These are phyloP conservation scores for Glaciozyma martinii DNA, from an alignment of 768 basidiomycete species.

Conservation along the genomic window DNA sequence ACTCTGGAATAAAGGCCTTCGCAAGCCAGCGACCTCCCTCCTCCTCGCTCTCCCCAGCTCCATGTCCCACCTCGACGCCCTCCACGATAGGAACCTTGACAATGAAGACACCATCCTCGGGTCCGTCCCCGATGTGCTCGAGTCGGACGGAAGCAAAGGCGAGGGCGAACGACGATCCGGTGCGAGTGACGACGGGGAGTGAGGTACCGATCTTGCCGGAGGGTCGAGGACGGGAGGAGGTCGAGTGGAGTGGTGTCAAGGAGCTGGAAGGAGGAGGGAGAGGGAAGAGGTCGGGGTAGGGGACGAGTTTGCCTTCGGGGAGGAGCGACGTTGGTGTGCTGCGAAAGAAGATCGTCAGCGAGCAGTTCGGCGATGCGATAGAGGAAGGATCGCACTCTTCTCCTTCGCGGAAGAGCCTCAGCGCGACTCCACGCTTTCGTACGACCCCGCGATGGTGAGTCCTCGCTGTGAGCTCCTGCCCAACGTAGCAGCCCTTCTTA, in stretches of 20 bases:
- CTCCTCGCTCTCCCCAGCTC: constrained; percentile 17
- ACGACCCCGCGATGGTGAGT: constrained; percentile 90
- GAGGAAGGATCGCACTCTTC: constrained; percentile 34
- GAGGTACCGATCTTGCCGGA: constrained; percentile 20
- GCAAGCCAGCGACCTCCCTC: constrained; percentile 25
- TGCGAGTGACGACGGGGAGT: constrained; percentile 4
- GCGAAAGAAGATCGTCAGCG: not conserved
- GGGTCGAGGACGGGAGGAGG: constrained; percentile 11
- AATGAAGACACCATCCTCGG: constrained; percentile 8
- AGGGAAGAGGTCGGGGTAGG: constrained; percentile 21
- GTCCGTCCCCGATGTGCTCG: constrained; percentile 5
- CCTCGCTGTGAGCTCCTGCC: constrained; percentile 91
- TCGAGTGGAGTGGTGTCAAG: constrained; percentile 16
- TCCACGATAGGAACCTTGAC: not conserved
- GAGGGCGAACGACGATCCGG: constrained; percentile 16
- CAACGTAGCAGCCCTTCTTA: constrained; percentile 94
- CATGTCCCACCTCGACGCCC: constrained; percentile 5
- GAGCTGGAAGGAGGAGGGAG: constrained; percentile 10
- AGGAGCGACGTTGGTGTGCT: constrained; percentile 8
- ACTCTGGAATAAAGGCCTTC: constrained; percentile 21
- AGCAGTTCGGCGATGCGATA: too few species aligned
- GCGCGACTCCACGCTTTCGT: constrained; percentile 79
- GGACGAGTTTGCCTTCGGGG: constrained; percentile 17
- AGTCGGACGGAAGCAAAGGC: constrained; percentile 19
- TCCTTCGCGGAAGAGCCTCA: constrained; percentile 49